Evolutionary conservation across 257 asterid species (phyloP), one percentile per base, ranked within the genome.

Genomic region (Solanum sejunctum): DNA sequence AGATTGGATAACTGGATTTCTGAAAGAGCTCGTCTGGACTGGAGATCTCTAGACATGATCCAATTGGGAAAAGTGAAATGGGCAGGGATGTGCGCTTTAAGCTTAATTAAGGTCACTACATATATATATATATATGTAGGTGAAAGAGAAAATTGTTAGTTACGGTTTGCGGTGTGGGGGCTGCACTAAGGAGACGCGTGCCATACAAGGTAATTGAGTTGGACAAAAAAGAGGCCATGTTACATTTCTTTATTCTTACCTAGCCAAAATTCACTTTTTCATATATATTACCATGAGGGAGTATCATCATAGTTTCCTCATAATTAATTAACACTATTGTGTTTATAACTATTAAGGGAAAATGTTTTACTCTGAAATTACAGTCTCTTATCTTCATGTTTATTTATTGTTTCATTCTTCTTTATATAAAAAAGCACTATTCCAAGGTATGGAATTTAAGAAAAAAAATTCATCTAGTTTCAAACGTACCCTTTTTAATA

Each of bases 11-110:
- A 84, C 79, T 83, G 55, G 54, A 75, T 63, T 81, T 77, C 86
- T 8, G 71, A 21, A 54, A 71, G 52, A 11, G 85, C 71, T 69
- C 51, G 89, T 10, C 81, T 80, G 55, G 89, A 67, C 70, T 93
- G 88, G 43, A 90, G 91, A 90, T 92, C 91, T 75, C 91, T 84
- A 47, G 93, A 88, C 93, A 93, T 92, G 73, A 49, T 83, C 71
- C 10, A 70, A 39, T 70, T 70, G 51, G 54, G 49, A 32, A 73
- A 26, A 23, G 63, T 52, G 64, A 23, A 77, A 52, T 9, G 5
- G 26, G 47, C 41, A 32, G 17, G 39, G 64, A 52, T 78, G 64
- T 78, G 64, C 52, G 49, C 16, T 10, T 26, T 52, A 15, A 78
- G 49, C 57, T 51, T 26, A 20, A 51, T 51, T 26, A 20, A 51